These are phyloP conservation scores for Alternaria brassicicola DNA, from an alignment of 2,329 filamentous ascomycete genomes.

Conservation along the genomic window DNA sequence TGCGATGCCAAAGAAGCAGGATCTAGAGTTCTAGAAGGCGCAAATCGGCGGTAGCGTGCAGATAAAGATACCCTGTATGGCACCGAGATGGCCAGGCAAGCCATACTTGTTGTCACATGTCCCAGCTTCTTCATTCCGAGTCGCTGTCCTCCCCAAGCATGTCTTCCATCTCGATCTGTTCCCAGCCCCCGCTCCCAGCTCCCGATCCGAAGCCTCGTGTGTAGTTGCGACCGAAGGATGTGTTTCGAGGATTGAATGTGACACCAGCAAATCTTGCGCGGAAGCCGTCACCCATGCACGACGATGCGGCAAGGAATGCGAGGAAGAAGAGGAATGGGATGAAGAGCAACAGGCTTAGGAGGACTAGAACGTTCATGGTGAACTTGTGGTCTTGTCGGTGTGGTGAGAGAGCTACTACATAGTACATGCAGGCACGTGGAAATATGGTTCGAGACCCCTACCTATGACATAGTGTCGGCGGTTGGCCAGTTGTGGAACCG, in stretches of 20 bases:
- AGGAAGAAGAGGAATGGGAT: constrained; percentile 47
- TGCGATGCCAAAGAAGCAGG: constrained; percentile 60
- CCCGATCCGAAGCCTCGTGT: constrained; percentile 61
- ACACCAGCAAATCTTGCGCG: constrained; percentile 53
- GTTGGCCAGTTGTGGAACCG: constrained; percentile 13
- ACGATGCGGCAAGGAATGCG: constrained; percentile 61
- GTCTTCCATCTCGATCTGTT: constrained; percentile 68
- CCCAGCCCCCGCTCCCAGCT: constrained; percentile 60
- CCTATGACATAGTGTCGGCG: constrained; percentile 28
- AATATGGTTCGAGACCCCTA: constrained; percentile 25
- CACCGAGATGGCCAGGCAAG: constrained; percentile 3
- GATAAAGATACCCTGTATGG: constrained; percentile 9
- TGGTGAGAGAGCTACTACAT: constrained; percentile 15
- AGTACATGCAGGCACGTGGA: constrained; percentile 21
- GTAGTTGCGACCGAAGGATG: constrained; percentile 62
- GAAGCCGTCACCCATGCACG: constrained; percentile 61
- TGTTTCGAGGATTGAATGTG: constrained; percentile 51
- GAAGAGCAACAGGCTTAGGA: constrained; percentile 43
- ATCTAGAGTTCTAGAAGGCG: constrained; percentile 69
- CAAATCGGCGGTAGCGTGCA: neutral
- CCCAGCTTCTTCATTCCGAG: constrained; percentile 23
- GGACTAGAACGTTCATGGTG: constrained; percentile 43
- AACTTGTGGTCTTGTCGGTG: constrained; percentile 12
- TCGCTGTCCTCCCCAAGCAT: constrained; percentile 57
- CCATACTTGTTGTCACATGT: neutral